phyloP scores from a whole-genome alignment of 257 asterid species.

The Solanum chilense region DNA sequence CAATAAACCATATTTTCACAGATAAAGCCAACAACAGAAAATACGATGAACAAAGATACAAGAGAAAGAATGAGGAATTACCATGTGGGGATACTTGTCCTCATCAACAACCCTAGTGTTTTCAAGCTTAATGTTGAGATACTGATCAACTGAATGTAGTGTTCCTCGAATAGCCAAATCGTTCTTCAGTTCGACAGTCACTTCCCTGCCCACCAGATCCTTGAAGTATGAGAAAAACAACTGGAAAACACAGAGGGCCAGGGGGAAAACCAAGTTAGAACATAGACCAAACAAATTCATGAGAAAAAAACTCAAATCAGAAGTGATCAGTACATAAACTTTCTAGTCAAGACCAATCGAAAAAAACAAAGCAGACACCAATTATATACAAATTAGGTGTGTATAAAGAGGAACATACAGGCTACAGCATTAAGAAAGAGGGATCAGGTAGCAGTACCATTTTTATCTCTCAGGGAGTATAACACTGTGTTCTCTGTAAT shows the following conservation, averaged over 20 bases:
- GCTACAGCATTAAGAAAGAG: background rate
- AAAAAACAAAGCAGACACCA: background rate
- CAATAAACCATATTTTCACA: background rate
- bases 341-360: background rate
- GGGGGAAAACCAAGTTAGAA: background rate
- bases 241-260: constrained; percentile 27
- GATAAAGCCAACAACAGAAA: background rate
- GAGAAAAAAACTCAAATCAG: background rate
- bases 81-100: constrained; percentile 95
- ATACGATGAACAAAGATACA: background rate
- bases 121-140: constrained; percentile 92
- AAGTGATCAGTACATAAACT: background rate
- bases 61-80: constrained; percentile 1
- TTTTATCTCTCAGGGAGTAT: background rate
- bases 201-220: constrained; percentile 96
- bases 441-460: background rate
- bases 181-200: constrained; percentile 90
- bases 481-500: background rate
- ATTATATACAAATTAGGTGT: background rate
- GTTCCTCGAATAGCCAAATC: constrained; percentile 93
- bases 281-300: background rate
- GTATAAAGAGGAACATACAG: background rate
- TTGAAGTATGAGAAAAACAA: constrained; percentile 97
- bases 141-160: constrained; percentile 92
- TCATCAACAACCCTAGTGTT: constrained; percentile 93